Evolutionary conservation across 164 flowering plant species (phyloP).

Genomic region (Kalanchoe fedtschenkoi): DNA sequence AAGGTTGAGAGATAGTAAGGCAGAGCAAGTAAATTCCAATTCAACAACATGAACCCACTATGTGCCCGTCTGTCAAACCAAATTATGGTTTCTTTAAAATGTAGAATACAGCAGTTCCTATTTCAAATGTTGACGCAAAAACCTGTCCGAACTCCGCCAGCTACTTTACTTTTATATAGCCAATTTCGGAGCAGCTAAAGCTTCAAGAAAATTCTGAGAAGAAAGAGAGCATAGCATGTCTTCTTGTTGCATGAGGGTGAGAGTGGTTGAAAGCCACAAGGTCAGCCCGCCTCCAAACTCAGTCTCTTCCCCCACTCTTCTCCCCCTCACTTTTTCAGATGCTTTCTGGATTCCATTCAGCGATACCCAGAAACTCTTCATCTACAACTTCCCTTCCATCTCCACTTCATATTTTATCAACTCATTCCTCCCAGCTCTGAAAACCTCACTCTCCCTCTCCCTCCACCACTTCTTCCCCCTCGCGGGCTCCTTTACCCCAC

Average conservation of each 20-base stretch:
- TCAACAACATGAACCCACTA: too few relatives aligned
- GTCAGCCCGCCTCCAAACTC: constrained; percentile 13
- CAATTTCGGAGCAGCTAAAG: too few relatives aligned
- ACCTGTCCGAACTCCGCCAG: too few relatives aligned
- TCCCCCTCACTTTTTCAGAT: constrained; percentile 22
- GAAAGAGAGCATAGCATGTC: too few relatives aligned
- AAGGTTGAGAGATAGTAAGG: too few relatives aligned
- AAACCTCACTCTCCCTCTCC: constrained; percentile 25
- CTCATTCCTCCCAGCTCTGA: constrained; percentile 20
- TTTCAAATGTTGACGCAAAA: too few relatives aligned
- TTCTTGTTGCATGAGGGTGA: not conserved
- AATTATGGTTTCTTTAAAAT: too few relatives aligned
- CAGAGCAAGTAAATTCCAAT: too few relatives aligned
- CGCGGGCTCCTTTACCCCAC: constrained; percentile 15
- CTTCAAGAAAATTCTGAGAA: too few relatives aligned
- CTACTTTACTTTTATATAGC: too few relatives aligned
- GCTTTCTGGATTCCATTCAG: constrained; percentile 12
- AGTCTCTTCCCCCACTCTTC: constrained; percentile 8
- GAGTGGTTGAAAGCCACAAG: not conserved
- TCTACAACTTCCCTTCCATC: constrained; percentile 12
- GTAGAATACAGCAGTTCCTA: too few relatives aligned
- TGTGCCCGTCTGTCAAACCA: too few relatives aligned
- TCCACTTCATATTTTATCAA: constrained; percentile 1
- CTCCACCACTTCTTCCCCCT: constrained; percentile 25
- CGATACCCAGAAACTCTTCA: constrained; percentile 10